Base-by-base conservation (phyloP, 495 filamentous ascomycete species). In the Podospora pseudocomata region DNA sequence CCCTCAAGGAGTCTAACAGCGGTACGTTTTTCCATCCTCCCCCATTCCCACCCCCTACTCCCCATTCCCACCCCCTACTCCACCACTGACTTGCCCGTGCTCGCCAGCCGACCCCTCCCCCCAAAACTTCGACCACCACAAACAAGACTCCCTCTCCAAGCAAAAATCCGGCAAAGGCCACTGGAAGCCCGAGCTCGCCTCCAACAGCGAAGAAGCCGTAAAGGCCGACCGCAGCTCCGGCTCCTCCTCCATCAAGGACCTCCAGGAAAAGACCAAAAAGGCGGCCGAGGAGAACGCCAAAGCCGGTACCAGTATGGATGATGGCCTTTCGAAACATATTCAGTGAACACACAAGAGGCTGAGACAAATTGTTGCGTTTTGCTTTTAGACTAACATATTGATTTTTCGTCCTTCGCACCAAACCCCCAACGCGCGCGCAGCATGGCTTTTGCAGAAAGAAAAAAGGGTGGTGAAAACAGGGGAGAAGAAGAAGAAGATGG, bases 141-240 rank as follows among this genome's bases (percentile, higher is more conserved):
- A 96, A 81, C 79, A 91, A 60, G 87, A 92, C 61, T 84, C 86
- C 49, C 69, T 96, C 65, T 78, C 83, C 73, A 88, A 89, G 80
- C 84, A 87, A 64, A 91, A 91, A 80, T 80, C 87, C 15, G 93
- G 93, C 23, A 88, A 90, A 78, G 91, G 82, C 15, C 85, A 92
- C 71, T 96, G 93, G 93, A 91, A 91, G 78, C 81, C 88, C 20
- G 89, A 91, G 74, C 78, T 97, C 65, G 91, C 91, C 5, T 91
- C 87, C 67, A 86, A 91, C 75, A 92, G 89, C 73, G 93, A 97
- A 83, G 88, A 89, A 70, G 88, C 87, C 73, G 88, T 97, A 70
- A 82, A 82, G 80, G 83, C 82, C 11, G 83, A 86, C 71, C 78
- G 81, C 0, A 49, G 66, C 13, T 63, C 66, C 68, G 70, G 73